These are phyloP conservation scores for Thelonectria olida DNA, from an alignment of 2,329 filamentous ascomycete species.

Conservation along the genomic window DNA sequence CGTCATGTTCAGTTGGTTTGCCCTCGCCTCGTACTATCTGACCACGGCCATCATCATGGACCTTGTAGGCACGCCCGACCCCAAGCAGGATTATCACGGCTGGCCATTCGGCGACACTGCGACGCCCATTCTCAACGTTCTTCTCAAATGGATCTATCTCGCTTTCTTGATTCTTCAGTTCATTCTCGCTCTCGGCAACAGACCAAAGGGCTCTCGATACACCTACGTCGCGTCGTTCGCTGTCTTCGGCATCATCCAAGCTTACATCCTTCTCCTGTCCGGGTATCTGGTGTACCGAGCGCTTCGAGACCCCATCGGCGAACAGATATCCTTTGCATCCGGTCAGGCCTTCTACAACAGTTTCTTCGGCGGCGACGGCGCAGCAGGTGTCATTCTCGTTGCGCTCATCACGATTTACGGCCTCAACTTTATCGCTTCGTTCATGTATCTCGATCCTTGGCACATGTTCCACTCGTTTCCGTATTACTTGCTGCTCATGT, in stretches of 20 bases:
- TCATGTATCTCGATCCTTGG: slow-evolving; percentile 39
- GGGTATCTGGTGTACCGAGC: slow-evolving; percentile 37
- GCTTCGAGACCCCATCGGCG: slow-evolving; percentile 31
- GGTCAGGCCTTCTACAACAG: slow-evolving; percentile 32
- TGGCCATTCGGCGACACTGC: slow-evolving; percentile 36
- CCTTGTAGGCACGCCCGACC: slow-evolving; percentile 33
- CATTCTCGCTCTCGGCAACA: slow-evolving; percentile 35
- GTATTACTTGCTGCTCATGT: slow-evolving; percentile 38
- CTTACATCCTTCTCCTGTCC: slow-evolving; percentile 34
- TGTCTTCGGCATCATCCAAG: slow-evolving; percentile 35
- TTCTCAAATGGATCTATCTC: slow-evolving; percentile 37
- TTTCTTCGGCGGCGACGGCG: slow-evolving; percentile 34
- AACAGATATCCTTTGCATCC: slow-evolving; percentile 33
- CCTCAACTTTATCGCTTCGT: slow-evolving; percentile 36
- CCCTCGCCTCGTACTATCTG: slow-evolving; percentile 33
- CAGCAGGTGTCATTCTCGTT: slow-evolving; percentile 36
- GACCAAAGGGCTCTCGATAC: slow-evolving; percentile 37
- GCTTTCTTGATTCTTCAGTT: slow-evolving; percentile 36
- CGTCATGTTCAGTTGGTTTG: slow-evolving; percentile 36
- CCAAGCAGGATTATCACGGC: slow-evolving; percentile 29
- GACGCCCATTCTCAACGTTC: slow-evolving; percentile 34
- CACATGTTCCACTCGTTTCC: slow-evolving; percentile 41
- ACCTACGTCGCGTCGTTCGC: slow-evolving; percentile 37
- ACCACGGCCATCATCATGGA: slow-evolving; percentile 38
- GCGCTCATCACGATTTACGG: slow-evolving; percentile 37